Percentiles rank a stretch among this genome's conserved stretches.
These are phyloP conservation scores for Volvox carteri DNA, from an alignment of 163 green algal genomes.

Conservation along the genomic window DNA sequence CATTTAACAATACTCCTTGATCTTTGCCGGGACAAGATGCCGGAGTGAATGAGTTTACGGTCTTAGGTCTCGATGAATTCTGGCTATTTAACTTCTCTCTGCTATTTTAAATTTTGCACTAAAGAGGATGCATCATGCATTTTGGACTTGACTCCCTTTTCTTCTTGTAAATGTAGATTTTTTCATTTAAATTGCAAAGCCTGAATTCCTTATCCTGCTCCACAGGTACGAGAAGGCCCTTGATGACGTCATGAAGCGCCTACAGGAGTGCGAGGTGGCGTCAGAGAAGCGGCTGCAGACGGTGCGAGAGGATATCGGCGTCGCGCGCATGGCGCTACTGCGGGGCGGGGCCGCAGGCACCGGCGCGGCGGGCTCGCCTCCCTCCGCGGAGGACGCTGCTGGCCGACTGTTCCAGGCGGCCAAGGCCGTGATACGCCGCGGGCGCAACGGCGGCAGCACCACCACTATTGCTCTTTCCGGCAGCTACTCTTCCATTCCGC, in stretches of 20 bases:
- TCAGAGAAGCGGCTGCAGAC: slow-evolving; percentile 14
- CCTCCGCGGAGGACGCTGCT: not conserved
- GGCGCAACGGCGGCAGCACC: not conserved
- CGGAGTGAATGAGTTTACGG: not conserved
- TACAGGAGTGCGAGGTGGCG: slow-evolving; percentile 28
- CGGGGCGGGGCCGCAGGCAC: not conserved
- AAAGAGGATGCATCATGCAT: too few species aligned
- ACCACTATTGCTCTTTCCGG: not conserved
- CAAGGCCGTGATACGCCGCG: not conserved
- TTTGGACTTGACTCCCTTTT: too few species aligned
- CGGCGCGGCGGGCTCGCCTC: not conserved
- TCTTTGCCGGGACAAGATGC: not conserved
- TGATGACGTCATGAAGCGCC: slow-evolving; percentile 25
- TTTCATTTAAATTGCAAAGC: too few species aligned
- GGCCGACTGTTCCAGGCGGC: not conserved
- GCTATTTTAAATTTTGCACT: too few species aligned
- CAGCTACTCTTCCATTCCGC: not conserved
- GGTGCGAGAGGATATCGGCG: not conserved
- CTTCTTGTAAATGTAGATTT: too few species aligned
- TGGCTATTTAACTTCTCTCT: too few species aligned
- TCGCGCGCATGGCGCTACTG: not conserved
- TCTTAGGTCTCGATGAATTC: not conserved
- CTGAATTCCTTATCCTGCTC: not conserved
- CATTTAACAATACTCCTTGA: not conserved
- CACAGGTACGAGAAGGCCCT: slow-evolving; percentile 41